Percentiles rank a stretch among this genome's conserved stretches.
Evolutionary conservation across 169 alveolate genomes (phyloP).

Genomic region (Blepharisma undulans): DNA sequence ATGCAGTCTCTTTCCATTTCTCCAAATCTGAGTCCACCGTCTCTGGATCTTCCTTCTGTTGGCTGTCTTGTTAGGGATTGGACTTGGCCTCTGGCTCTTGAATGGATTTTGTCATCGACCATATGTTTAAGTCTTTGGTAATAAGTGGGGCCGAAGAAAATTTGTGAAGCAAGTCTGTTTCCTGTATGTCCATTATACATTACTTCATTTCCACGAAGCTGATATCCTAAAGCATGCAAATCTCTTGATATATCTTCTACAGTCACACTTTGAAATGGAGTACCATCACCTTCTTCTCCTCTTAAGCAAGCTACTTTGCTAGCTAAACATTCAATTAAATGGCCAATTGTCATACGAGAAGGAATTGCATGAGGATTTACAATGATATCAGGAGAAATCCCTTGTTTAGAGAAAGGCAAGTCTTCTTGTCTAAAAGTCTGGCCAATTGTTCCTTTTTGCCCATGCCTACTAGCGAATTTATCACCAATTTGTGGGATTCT

Average conservation of each 20-base stretch:
- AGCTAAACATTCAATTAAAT: constrained; percentile 97
- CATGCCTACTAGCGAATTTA: constrained; percentile 99
- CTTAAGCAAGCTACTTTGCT: constrained; percentile 96
- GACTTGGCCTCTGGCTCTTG: constrained; percentile 99
- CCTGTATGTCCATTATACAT: constrained; percentile 98
- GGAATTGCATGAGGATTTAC: constrained; percentile 99
- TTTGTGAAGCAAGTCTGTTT: constrained; percentile 87
- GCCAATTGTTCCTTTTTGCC: constrained; percentile 99
- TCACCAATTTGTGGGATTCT: constrained; percentile 99
- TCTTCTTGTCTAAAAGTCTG: constrained; percentile 98
- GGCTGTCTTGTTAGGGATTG: constrained; percentile 99
- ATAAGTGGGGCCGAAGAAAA: constrained; percentile 99
- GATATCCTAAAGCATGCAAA: constrained; percentile 96
- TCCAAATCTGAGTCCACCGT: constrained; percentile 99
- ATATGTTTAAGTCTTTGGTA: constrained; percentile 99
- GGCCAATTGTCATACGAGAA: constrained; percentile 99
- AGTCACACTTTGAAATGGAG: constrained; percentile 97
- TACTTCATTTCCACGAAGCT: constrained; percentile 98
- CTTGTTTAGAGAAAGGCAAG: constrained; percentile 97
- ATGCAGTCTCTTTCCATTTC: constrained; percentile 99
- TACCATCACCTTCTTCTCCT: constrained; percentile 99
- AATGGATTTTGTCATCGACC: constrained; percentile 99
- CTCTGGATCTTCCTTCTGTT: constrained; percentile 98
- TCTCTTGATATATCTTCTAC: constrained; percentile 97
- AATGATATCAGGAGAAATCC: constrained; percentile 98